Base-by-base conservation (phyloP, 2,329 filamentous ascomycete species). In the Trichoderma gracile region DNA sequence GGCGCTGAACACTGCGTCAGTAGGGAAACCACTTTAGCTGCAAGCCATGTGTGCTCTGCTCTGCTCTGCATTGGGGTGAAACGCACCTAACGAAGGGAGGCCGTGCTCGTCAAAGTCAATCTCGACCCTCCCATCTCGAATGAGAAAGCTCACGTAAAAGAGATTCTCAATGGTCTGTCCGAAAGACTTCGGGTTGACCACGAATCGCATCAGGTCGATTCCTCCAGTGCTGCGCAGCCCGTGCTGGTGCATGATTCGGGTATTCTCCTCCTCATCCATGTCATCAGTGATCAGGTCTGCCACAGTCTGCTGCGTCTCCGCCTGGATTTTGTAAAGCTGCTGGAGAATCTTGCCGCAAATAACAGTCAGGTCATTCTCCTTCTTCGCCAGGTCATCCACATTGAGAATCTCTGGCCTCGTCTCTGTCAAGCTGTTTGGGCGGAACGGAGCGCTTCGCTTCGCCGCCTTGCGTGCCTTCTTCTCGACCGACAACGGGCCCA, bases 101-200 rank as follows among this genome's bases (percentile, higher is more conserved):
- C 85, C 88, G 66, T 89, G 79, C 14, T 87, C 83, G 72, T 97
- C 93, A 63, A 87, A 84, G 3, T 85, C 81, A n/a, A 99, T 82
- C 40, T 86, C 86, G 6, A 93, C 85, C 66, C 85, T 86, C 12
- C 93, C 93, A 77, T 99, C 95, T 65, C 91, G 87, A 66, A 98
- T 92, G 66, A 99, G 79, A 73, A 99, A 99, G 74, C 92, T 96
- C 70, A 97, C 86, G 74, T 98, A 98, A 76, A 99, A 99, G 71
- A 99, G 82, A 71, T 99, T 99, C 75, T 99, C 95, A 7, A 99
- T 88, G 0, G 93, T 97, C 76, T 99, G 95, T 0, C 92, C 92
- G 71, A 98, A 99, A 0, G 92, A 96, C 45, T 80, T 80, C 0
- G 95, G 95, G 70, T 99, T 97, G 68, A 98, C 85, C 46, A 93